A percentile compares a stretch with the other conserved stretches of the same genome.
phyloP scores from a whole-genome alignment of 176 grass and related monocot genomes.

The Musa schizocarpa region DNA sequence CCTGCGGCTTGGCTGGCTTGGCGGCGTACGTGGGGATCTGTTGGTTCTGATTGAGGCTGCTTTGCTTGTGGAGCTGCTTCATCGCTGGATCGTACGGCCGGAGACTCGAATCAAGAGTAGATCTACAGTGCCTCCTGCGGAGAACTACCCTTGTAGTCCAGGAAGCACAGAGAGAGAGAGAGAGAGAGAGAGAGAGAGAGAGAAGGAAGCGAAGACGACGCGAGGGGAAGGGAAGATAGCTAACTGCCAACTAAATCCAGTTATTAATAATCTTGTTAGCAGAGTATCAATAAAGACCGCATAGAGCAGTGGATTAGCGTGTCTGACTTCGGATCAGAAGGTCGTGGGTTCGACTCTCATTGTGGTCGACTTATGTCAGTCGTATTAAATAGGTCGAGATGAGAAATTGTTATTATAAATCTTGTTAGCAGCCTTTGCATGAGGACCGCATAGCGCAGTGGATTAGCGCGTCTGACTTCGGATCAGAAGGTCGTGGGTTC shows the following conservation, averaged over 20 bases:
- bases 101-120: too few species aligned
- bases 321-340: conserved; percentile 99
- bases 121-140: too few species aligned
- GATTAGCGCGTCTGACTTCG: conserved; percentile 99
- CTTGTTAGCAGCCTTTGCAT: too few species aligned
- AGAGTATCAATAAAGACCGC: conserved; percentile 30
- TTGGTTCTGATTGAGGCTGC: conserved; percentile 40
- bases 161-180: too few species aligned
- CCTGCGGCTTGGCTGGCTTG: conserved; percentile 12
- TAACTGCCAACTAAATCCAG: too few species aligned
- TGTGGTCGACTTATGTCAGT: conserved; percentile 41
- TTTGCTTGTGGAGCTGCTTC: conserved; percentile 64
- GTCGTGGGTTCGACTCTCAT: conserved; percentile 99
- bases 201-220: too few species aligned
- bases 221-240: too few species aligned
- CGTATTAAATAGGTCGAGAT: too few species aligned
- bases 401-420: too few species aligned
- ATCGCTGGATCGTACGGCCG: conserved; percentile 19
- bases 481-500: conserved; percentile 99
- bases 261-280: too few species aligned
- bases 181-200: too few species aligned
- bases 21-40: neutral
- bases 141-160: too few species aligned
- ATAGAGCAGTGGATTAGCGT: conserved; percentile 99
- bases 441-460: conserved; percentile 98